Evolutionary conservation across 306 rosid genomes (phyloP).

Genomic region (Lablab purpureus): DNA sequence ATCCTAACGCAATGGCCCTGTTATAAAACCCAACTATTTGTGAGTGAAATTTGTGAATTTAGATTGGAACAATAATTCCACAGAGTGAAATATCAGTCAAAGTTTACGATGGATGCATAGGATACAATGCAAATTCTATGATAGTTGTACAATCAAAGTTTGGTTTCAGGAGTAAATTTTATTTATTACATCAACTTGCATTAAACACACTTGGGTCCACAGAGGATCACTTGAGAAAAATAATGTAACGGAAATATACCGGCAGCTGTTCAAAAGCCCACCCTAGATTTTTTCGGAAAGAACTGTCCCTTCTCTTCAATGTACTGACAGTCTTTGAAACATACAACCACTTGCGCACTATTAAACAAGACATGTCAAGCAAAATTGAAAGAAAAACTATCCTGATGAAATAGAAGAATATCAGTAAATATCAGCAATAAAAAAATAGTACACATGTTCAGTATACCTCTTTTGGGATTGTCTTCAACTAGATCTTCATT

Average conservation of each 20-base stretch:
- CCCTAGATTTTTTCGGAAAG: conserved; percentile 63
- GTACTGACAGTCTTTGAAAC: conserved; percentile 58
- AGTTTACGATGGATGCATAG: neutral
- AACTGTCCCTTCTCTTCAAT: conserved; percentile 73
- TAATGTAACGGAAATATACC: conserved; percentile 55
- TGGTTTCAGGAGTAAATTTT: conserved; percentile 3
- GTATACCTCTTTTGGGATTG: conserved; percentile 58
- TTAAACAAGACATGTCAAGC: conserved; percentile 43
- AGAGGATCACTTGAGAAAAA: conserved; percentile 2
- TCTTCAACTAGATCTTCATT: conserved; percentile 45
- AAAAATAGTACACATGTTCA: conserved; percentile 22
- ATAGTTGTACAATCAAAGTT: neutral
- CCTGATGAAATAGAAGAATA: conserved; percentile 17
- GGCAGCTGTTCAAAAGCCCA: conserved; percentile 61
- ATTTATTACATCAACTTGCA: conserved; percentile 8
- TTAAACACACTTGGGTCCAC: neutral
- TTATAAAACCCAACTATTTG: conserved; percentile 14
- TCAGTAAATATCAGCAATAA: conserved; percentile 33
- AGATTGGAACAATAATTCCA: neutral
- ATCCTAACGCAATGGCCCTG: neutral
- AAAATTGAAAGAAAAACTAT: conserved; percentile 23
- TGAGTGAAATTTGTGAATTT: conserved; percentile 21
- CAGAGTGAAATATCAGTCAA: neutral
- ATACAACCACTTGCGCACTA: conserved; percentile 61
- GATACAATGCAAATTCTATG: conserved; percentile 5